Evolutionary conservation across 768 basidiomycete genomes (phyloP).

Genomic region (Paxillus ammoniavirescens): DNA sequence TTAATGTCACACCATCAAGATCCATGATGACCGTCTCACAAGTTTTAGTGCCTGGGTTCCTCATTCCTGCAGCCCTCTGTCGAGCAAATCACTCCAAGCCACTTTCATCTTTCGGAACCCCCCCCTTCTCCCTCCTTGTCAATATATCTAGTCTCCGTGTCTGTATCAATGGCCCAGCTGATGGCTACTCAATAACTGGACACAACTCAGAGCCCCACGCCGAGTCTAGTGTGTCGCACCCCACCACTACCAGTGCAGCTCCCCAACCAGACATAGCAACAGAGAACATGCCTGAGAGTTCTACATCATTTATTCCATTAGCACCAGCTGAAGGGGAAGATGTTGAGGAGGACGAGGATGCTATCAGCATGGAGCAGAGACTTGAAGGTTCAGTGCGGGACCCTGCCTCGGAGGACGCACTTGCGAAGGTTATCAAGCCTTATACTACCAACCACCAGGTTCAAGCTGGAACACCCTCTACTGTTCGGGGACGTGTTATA

Average conservation of each 20-base stretch:
- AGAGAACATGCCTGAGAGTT: background rate
- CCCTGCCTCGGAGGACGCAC: too few relatives aligned
- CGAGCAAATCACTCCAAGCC: background rate
- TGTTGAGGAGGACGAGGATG: too few relatives aligned
- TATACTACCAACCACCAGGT: slow-evolving; percentile 5
- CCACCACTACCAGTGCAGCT: too few relatives aligned
- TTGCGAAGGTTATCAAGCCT: too few relatives aligned
- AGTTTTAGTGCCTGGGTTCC: slow-evolving; percentile 2
- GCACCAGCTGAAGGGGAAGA: too few relatives aligned
- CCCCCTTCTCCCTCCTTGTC: background rate
- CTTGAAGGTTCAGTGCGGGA: too few relatives aligned
- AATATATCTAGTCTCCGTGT: background rate
- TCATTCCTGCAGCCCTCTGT: background rate
- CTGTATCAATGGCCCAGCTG: background rate
- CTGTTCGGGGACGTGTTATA: background rate
- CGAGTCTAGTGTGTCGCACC: too few relatives aligned
- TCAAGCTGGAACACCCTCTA: too few relatives aligned
- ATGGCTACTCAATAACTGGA: background rate
- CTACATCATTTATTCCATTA: too few relatives aligned
- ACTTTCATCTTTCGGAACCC: background rate
- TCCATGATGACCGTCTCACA: background rate
- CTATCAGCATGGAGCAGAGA: too few relatives aligned
- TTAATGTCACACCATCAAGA: slow-evolving; percentile 1
- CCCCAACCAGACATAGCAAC: too few relatives aligned
- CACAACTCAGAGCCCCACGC: background rate